Evolutionary conservation across 352 stramenopile species (phyloP), one percentile per base, ranked within the genome.

Genomic region (Globisporangium iwayamae): DNA sequence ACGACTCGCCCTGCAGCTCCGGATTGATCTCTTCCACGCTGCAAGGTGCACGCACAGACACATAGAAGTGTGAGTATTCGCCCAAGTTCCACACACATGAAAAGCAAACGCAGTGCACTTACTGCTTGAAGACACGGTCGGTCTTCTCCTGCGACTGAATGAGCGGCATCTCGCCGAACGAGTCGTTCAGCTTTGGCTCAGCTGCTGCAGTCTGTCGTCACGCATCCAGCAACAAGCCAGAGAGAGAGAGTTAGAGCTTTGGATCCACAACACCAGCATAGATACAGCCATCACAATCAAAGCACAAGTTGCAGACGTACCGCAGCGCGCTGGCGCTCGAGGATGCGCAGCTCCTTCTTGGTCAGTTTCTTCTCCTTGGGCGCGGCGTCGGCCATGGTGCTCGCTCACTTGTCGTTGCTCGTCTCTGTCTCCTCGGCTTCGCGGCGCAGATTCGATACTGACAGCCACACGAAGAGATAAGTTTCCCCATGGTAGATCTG

Each of bases 341-440:
- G 82, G 63, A 94, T 91, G 74, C 87, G 87, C 72, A 95, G 76
- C 71, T 95, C 87, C 81, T 95, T 95, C 81, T 95, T 95, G 13
- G 87, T 95, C 46, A 95, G 74, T 69, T 95, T 92, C 79, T 95
- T 86, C 65, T 81, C 74, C 70, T 83, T 92, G 25, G 79, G 81
- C 54, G 73, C 76, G 39, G 60, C 63, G 76, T 88, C 79, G 38
- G 76, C 75, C 79, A 88, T 88, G 39, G 67, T 66, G 56, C 54
- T 57, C 25, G 7, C 25, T 38, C 10, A 25, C 48, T 73, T 57
- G 39, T 61, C 60, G 28, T 48, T 48, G 51, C 47, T 53, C 11
- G 7, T 52, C 11, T 51, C 20, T 14, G 20, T 48, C 46, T 28
- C 25, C 25, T 50, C 25, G 38, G 51, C 14, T 56, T 39, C 34